A percentile compares a stretch with the other conserved stretches of the same genome.
Conservation (phyloP, 257 asterid species). For the Primulina huaijiensis region DNA sequence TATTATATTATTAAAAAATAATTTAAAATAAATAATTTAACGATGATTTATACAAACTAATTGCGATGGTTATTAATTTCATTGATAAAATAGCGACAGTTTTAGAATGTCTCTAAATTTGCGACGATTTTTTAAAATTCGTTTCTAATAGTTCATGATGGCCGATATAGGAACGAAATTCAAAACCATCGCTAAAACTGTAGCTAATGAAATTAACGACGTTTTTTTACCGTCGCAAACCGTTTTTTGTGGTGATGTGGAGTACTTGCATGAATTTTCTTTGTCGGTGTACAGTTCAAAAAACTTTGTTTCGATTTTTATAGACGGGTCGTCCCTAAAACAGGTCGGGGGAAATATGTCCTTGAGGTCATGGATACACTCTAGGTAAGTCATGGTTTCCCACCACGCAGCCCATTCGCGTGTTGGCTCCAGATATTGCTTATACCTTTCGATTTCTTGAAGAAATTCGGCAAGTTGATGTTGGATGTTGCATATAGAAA, state of each 20-base stretch:
- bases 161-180: too few relatives aligned
- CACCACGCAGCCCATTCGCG: constrained; percentile 91
- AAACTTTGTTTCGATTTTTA: constrained; percentile 74
- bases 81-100: too few relatives aligned
- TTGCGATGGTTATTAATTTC: too few relatives aligned
- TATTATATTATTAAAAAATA: too few relatives aligned
- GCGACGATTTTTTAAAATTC: too few relatives aligned
- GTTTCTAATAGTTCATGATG: too few relatives aligned
- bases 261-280: constrained; percentile 45
- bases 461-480: constrained; percentile 69
- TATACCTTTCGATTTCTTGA: constrained; percentile 41
- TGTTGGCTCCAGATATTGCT: constrained; percentile 69
- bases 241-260: constrained; percentile 23
- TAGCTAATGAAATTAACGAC: too few relatives aligned
- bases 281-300: constrained; percentile 67
- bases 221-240: too few relatives aligned
- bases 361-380: constrained; percentile 78
- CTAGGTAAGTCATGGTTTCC: constrained; percentile 81
- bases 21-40: too few relatives aligned
- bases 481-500: constrained; percentile 67
- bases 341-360: constrained; percentile 70
- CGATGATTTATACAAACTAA: too few relatives aligned
- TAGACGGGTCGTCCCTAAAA: constrained; percentile 57
- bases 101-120: too few relatives aligned
- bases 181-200: too few relatives aligned